Conservation (phyloP, 192 early-diverging fungal genomes). For the Chytriomyces sp. region DNA sequence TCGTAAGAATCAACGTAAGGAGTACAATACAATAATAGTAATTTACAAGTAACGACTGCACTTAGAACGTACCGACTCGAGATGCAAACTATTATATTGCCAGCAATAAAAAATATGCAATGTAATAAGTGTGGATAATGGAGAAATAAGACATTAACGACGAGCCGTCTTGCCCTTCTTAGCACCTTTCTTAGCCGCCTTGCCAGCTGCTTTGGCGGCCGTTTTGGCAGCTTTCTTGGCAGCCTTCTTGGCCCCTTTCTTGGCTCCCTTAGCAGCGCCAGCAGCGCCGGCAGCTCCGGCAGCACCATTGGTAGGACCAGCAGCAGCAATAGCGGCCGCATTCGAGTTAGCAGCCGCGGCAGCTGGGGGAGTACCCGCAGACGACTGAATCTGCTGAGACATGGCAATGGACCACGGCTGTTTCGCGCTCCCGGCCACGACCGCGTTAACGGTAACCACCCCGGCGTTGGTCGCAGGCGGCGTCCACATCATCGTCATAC, state of each 20-base stretch:
- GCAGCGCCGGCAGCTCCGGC: not conserved
- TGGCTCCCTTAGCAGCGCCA: not conserved
- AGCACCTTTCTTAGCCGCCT: not conserved
- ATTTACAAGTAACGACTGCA: not conserved
- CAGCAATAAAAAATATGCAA: not conserved
- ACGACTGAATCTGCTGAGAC: not conserved
- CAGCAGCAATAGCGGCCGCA: not conserved
- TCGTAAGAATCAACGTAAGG: not conserved
- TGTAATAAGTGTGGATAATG: not conserved
- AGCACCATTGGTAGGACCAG: not conserved
- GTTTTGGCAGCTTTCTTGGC: not conserved
- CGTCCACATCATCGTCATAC: slow-evolving; percentile 10
- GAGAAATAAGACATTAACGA: not conserved
- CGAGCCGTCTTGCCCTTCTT: not conserved
- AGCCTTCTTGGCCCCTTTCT: not conserved
- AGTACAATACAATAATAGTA: not conserved
- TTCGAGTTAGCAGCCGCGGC: not conserved
- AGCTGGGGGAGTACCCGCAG: not conserved
- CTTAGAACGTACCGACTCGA: too few relatives aligned
- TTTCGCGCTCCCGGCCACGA: not conserved
- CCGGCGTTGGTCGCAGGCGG: slow-evolving; percentile 8
- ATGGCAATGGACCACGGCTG: not conserved
- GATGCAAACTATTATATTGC: too few relatives aligned
- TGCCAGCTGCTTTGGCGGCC: not conserved
- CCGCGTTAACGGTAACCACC: slow-evolving; percentile 23